Base-by-base conservation (phyloP, 805 yeast species). In the Nakazawaea molendinolei region DNA sequence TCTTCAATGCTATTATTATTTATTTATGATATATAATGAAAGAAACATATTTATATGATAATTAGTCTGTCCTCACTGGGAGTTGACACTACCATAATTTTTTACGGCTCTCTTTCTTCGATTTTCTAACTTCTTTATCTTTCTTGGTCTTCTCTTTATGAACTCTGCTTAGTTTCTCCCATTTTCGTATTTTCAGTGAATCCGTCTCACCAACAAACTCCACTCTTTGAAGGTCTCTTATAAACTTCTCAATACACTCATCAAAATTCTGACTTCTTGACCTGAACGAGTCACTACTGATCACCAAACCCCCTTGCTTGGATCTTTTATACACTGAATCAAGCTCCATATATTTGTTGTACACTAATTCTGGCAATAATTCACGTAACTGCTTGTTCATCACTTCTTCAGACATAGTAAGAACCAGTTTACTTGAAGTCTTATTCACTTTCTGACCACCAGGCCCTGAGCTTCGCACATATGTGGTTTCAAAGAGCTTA, bases 371-470 rank as follows among this genome's bases (percentile, higher is more conserved):
- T 5, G 74, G 70, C 3, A 72, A 58, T 73, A 74, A 68, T 21
- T 44, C 57, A 48, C 44, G 61, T 44, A 50, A 64, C 44, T 73
- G 67, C 54, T 39, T 55, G 46, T 31, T 53, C 60, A 30, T 14
- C 34, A 68, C 52, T 44, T 63, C 34, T 10, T 62, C 30, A 24
- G 57, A 36, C 26, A 62, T 56, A 29, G 67, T 12, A 42, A 43
- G 8, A 54, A 31, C 37, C 1, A 56, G 78, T 42, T 73, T 73
- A 1, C 76, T 65, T 7, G 71, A 68, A 0, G 79, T 71, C 26
- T 71, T 72, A 43, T 74, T 74, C n/a, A 74, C 79, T 44, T 74
- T 74, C 36, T 74, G 79, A 3, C 80, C 80, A 1, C 80, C 80
- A 0, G 77, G 68, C 0, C 79, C 80, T 2, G 77, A 70, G 1